Evolutionary conservation across 768 basidiomycete genomes (phyloP), one percentile per base, ranked within the genome.

Genomic region (Clitopilus passeckerianus): DNA sequence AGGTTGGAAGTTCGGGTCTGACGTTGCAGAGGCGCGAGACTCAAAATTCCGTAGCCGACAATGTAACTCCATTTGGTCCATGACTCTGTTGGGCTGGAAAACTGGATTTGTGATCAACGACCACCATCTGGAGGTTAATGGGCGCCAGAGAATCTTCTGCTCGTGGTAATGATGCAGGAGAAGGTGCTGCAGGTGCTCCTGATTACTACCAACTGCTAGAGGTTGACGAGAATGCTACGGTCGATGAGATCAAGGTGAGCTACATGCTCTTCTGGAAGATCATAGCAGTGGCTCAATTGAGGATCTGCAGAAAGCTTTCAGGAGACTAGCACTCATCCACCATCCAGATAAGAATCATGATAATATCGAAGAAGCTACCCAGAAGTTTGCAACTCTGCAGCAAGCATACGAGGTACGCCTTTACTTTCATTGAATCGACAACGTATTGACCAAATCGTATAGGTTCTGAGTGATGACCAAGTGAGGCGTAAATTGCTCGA

Each of bases 401-500:
- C 92, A 96, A 67, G 97, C 97, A 4, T 98, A 98, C 67, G 97
- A 98, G 81, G 95, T 91, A 63, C 55, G 81, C 68, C 27, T 63
- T 16, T 20, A 22, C 30, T 30, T 18, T 50, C 18, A 50, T 30
- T 30, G 27, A 30, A 30, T 30, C 27, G 4, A 30, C 27, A 3
- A 2, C 20, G 9, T 50, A 22, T 12, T 50, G 46, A 50, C 35
- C 43, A 37, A 56, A 63, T 56, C 27, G 18, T 24, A 50, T 53
- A 94, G 93, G 89, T 96, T 53, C 80, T 98, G 44, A 93, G 92
- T 65, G 96, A 98, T 71, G 93, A 95, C 61, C 94, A 98, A 83
- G 94, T 93, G 74, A 74, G 84, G 63, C 59, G 55, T 50, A 23
- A 15, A 6, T 50, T 46, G 56, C 16, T 12, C 35, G 27, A 33